Percentiles rank a stretch among this genome's conserved stretches.
Conservation (phyloP, 306 rosid genomes). For the Fragaria iinumae region DNA sequence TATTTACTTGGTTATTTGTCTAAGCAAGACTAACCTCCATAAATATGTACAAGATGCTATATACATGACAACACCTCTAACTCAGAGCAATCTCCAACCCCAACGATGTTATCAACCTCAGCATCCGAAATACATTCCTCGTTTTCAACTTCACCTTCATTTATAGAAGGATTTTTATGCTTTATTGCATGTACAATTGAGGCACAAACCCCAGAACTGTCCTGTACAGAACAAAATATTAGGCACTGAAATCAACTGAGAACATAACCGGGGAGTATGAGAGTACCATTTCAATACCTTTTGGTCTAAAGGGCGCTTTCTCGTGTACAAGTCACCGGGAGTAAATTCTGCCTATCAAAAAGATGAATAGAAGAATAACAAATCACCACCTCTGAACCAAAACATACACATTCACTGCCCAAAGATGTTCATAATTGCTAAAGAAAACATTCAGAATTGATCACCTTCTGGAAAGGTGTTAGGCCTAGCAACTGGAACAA, state of each 20-base stretch:
- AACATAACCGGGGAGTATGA: slow-evolving; percentile 9
- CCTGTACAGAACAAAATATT: slow-evolving; percentile 36
- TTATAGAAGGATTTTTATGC: slow-evolving; percentile 50
- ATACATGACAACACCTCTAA: slow-evolving; percentile 59
- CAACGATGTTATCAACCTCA: slow-evolving; percentile 82
- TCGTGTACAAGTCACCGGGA: slow-evolving; percentile 68
- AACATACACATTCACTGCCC: slow-evolving; percentile 15
- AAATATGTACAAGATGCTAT: slow-evolving; percentile 21
- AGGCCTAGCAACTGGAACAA: slow-evolving; percentile 79
- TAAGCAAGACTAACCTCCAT: slow-evolving; percentile 21
- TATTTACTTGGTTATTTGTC: slow-evolving; percentile 22
- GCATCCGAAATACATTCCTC: slow-evolving; percentile 67
- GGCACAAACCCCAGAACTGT: slow-evolving; percentile 45
- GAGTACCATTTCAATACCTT: slow-evolving; percentile 40
- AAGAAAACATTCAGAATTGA: not conserved
- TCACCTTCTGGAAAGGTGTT: slow-evolving; percentile 77
- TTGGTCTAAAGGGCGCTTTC: slow-evolving; percentile 66
- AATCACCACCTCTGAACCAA: slow-evolving; percentile 20
- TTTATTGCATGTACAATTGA: slow-evolving; percentile 33
- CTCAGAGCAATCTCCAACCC: slow-evolving; percentile 72
- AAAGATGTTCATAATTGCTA: not conserved
- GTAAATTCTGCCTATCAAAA: slow-evolving; percentile 75
- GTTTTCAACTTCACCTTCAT: slow-evolving; percentile 50
- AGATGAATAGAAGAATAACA: slow-evolving; percentile 14
- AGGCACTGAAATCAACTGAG: slow-evolving; percentile 12